Base-by-base conservation (phyloP, 805 yeast genomes). In the Pichia gijzeniarum region DNA sequence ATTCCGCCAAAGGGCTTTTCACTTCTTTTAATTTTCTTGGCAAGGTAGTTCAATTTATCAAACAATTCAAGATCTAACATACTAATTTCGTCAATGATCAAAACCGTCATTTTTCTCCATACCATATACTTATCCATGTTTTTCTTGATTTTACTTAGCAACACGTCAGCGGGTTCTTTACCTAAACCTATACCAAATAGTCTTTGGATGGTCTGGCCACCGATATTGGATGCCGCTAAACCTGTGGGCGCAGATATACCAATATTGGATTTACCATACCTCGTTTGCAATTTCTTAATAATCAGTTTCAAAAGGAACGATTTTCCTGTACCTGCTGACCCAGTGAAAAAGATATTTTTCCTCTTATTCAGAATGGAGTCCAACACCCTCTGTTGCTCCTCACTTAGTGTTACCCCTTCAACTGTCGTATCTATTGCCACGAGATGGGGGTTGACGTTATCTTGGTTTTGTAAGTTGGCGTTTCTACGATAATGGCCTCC, bases 321-420 rank as follows among this genome's bases (percentile, higher is more conserved):
- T 60, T 93, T 93, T 59, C 99, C 99, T 0, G 99, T 93, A 57
- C 99, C 99, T 0, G 95, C 95, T 50, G 85, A 76, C 45, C 95
- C 95, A 0, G 95, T 85, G 56, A 80, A 85, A 53, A 85, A 85
- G 1, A 85, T 70, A 50, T 75, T 83, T 37, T 66, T 56, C 2
- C 73, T 70, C 19, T 72, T 71, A 14, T 70, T 62, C 6, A 82
- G 70, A 8, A 80, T 79, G 12, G 72, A 59, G 19, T 73, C 68
- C 7, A 84, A 52, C 6, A 85, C 77, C 18, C 56, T 53, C 5
- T 51, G 32, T 58, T 77, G 83, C 46, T 76, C 81, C 17, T 45
- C 44, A 44, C 53, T 50, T n/a, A 50, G 20, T 2, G 17, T 18
- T 12, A 28, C 14, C 2, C 45, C 45, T 13, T 37, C 35, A 12